These are phyloP conservation scores for Pseudopithomyces chartarum DNA, from an alignment of 2,329 filamentous ascomycete genomes.

Conservation along the genomic window DNA sequence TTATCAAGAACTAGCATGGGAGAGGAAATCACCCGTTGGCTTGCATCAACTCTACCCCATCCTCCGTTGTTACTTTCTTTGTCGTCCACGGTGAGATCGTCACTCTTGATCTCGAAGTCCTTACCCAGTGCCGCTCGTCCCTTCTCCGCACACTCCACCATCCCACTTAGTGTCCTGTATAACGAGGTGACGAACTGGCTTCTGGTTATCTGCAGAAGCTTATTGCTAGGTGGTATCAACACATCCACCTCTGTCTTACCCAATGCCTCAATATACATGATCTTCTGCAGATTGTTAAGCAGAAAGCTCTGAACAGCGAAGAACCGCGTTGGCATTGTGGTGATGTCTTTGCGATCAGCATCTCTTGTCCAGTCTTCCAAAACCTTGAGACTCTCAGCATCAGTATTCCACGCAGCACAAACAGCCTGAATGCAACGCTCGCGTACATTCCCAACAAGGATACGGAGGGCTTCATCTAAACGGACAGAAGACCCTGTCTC, in stretches of 20 bases:
- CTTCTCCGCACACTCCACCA: slow-evolving; percentile 94
- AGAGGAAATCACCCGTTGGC: slow-evolving; percentile 36
- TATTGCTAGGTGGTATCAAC: slow-evolving; percentile 81
- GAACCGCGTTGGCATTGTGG: slow-evolving; percentile 87
- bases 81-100: slow-evolving; percentile 50
- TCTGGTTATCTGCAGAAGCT: slow-evolving; percentile 87
- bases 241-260: slow-evolving; percentile 79
- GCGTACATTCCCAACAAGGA: slow-evolving; percentile 75
- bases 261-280: slow-evolving; percentile 89
- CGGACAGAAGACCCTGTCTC: slow-evolving; percentile 57
- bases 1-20: not conserved
- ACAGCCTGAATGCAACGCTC: slow-evolving; percentile 86
- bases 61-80: slow-evolving; percentile 31
- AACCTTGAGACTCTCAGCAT: slow-evolving; percentile 89
- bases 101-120: slow-evolving; percentile 58
- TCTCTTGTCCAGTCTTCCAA: slow-evolving; percentile 93
- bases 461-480: slow-evolving; percentile 70
- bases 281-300: slow-evolving; percentile 88
- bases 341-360: slow-evolving; percentile 81
- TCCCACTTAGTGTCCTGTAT: slow-evolving; percentile 91
- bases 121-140: slow-evolving; percentile 66
- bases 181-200: slow-evolving; percentile 91
- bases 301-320: slow-evolving; percentile 82
- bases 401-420: slow-evolving; percentile 89
- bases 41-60: slow-evolving; percentile 42